phyloP scores from a whole-genome alignment of 75 land plant genomes.

The Larix kaempferi region DNA sequence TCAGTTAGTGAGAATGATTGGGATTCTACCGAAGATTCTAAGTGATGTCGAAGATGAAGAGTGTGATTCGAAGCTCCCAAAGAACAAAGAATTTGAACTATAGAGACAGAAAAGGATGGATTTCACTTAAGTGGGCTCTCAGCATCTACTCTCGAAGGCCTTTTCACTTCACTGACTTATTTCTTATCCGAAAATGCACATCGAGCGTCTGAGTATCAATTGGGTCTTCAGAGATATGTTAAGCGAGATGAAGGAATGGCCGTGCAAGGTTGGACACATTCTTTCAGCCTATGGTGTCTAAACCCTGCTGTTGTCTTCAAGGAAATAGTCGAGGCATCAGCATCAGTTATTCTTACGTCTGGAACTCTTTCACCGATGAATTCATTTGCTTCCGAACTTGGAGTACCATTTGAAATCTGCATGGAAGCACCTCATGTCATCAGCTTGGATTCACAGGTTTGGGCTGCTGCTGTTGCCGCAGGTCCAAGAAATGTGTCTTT shows the following conservation, averaged over 20 bases:
- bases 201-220: conserved; percentile 66
- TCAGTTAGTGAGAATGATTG: too few relatives aligned
- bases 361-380: too few relatives aligned
- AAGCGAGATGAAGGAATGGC: conserved; percentile 63
- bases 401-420: too few relatives aligned
- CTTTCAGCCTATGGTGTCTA: conserved; percentile 86
- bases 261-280: conserved; percentile 41
- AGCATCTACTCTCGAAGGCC: conserved; percentile 63
- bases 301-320: conserved; percentile 92
- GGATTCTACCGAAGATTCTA: too few relatives aligned
- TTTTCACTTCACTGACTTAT: conserved; percentile 68
- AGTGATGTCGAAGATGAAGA: too few relatives aligned
- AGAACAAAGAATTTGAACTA: too few relatives aligned
- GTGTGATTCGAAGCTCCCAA: too few relatives aligned
- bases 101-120: conserved; percentile 55
- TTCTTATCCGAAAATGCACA: conserved; percentile 61
- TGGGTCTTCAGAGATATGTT: conserved; percentile 62
- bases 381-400: too few relatives aligned
- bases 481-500: conserved; percentile 69
- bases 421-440: too few relatives aligned
- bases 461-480: conserved; percentile 57
- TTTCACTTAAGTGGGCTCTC: conserved; percentile 72
- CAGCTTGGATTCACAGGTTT: too few relatives aligned
- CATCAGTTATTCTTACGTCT: too few relatives aligned
- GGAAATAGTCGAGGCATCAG: conserved; percentile 63